These are phyloP conservation scores for Aureobasidium sp. DNA, from an alignment of 2,329 filamentous ascomycete genomes.

Conservation along the genomic window DNA sequence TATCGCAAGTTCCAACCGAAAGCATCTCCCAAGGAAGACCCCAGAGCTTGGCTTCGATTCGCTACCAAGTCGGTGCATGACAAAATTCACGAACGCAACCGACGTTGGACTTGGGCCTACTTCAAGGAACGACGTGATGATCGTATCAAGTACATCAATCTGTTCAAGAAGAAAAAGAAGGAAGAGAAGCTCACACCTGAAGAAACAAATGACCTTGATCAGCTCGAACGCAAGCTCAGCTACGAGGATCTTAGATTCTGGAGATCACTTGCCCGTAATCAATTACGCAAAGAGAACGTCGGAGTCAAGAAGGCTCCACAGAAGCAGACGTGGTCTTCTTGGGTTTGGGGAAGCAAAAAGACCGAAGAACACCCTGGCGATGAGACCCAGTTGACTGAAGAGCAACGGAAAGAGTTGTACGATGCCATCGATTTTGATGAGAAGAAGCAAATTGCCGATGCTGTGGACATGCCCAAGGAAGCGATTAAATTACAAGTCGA, in stretches of 20 bases:
- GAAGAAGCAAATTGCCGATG: constrained; percentile 80
- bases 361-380: constrained; percentile 60
- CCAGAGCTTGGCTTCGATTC: constrained; percentile 85
- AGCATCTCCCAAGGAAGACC: constrained; percentile 77
- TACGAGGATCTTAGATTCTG: constrained; percentile 98
- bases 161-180: constrained; percentile 88
- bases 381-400: constrained; percentile 82
- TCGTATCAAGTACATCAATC: constrained; percentile 76
- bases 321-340: constrained; percentile 82
- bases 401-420: constrained; percentile 94
- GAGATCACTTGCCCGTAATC: constrained; percentile 87
- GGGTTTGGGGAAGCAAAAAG: constrained; percentile 74
- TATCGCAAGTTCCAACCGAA: constrained; percentile 91
- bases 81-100: constrained; percentile 92
- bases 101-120: constrained; percentile 91
- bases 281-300: constrained; percentile 90
- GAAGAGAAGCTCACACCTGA: constrained; percentile 59
- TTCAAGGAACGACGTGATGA: constrained; percentile 90
- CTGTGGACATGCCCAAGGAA: constrained; percentile 83
- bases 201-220: constrained; percentile 65
- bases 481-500: constrained; percentile 90
- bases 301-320: constrained; percentile 67
- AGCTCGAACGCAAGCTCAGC: constrained; percentile 75
- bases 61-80: constrained; percentile 80
- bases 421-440: constrained; percentile 98